Evolutionary conservation across 495 filamentous ascomycete genomes (phyloP).

Genomic region (Penicillium tannophilum): DNA sequence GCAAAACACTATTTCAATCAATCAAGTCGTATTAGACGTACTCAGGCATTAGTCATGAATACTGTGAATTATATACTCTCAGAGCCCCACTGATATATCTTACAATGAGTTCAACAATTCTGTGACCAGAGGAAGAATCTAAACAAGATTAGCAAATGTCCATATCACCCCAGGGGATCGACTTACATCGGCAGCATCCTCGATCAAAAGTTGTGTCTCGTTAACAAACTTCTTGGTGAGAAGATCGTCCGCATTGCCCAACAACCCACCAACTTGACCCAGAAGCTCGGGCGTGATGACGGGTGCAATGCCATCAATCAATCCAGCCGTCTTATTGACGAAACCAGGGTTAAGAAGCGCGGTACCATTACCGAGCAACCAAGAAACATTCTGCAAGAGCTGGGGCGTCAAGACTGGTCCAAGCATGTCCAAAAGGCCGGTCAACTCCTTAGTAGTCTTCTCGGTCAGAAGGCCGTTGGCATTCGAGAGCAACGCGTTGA

Average conservation of each 20-base stretch:
- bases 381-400: slow-evolving; percentile 40
- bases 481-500: slow-evolving; percentile 34
- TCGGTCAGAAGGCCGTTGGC: slow-evolving; percentile 36
- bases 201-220: slow-evolving; percentile 16
- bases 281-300: slow-evolving; percentile 34
- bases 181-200: slow-evolving; percentile 53
- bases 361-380: slow-evolving; percentile 46
- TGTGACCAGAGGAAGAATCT: slow-evolving; percentile 34
- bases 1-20: neutral
- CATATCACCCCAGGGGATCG: neutral
- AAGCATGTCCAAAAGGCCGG: slow-evolving; percentile 21
- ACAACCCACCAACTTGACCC: slow-evolving; percentile 29
- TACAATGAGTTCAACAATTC: slow-evolving; percentile 35
- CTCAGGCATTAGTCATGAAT: slow-evolving; percentile 17
- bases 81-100: neutral
- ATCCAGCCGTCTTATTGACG: slow-evolving; percentile 40
- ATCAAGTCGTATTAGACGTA: slow-evolving; percentile 19
- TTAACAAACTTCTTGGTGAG: slow-evolving; percentile 10
- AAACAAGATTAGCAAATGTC: slow-evolving; percentile 13
- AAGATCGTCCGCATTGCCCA: slow-evolving; percentile 22
- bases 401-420: slow-evolving; percentile 33
- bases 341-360: slow-evolving; percentile 37
- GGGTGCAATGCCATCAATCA: slow-evolving; percentile 37
- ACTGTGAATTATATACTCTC: slow-evolving; percentile 7
- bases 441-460: slow-evolving; percentile 42